Evolutionary conservation across 139 green algal species (phyloP).

Genomic region (Chlamydomonas eustigma): DNA sequence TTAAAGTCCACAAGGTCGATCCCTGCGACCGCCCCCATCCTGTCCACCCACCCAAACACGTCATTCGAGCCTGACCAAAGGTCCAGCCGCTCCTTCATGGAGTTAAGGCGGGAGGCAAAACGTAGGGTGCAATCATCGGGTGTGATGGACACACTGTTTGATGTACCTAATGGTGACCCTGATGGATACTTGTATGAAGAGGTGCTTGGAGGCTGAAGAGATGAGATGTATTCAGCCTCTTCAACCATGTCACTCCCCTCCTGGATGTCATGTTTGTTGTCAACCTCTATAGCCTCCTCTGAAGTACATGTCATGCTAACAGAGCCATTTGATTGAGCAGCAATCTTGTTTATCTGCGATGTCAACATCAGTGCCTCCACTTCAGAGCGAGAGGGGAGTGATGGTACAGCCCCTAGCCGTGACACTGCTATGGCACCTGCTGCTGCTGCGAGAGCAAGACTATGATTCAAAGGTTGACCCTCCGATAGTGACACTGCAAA

Average conservation of each 20-base stretch:
- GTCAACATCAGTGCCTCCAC: conserved; percentile 32
- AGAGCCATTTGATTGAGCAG: too few species aligned
- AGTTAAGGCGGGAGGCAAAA: conserved; percentile 62
- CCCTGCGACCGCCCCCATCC: conserved; percentile 40
- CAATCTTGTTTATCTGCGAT: too few species aligned
- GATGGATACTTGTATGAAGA: too few species aligned
- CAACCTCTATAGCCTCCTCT: too few species aligned
- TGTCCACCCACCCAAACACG: conserved; percentile 41
- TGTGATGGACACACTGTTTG: background rate
- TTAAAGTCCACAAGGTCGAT: conserved; percentile 56
- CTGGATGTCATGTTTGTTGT: too few species aligned
- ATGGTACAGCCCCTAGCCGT: conserved; percentile 20
- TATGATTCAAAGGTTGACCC: conserved; percentile 28
- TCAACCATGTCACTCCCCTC: too few species aligned
- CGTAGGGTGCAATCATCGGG: conserved; percentile 22
- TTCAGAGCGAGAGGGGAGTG: conserved; percentile 45
- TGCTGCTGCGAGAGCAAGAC: conserved; percentile 37
- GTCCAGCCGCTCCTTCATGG: conserved; percentile 51
- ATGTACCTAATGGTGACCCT: too few species aligned
- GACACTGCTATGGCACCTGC: conserved; percentile 7
- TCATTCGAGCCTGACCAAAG: conserved; percentile 14
- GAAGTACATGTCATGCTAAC: too few species aligned
- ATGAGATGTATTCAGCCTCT: too few species aligned
- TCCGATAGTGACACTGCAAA: conserved; percentile 61
- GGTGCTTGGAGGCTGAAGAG: too few species aligned